Evolutionary conservation across 2,329 filamentous ascomycete species (phyloP).

Genomic region (Teratosphaeriaceae sp.): DNA sequence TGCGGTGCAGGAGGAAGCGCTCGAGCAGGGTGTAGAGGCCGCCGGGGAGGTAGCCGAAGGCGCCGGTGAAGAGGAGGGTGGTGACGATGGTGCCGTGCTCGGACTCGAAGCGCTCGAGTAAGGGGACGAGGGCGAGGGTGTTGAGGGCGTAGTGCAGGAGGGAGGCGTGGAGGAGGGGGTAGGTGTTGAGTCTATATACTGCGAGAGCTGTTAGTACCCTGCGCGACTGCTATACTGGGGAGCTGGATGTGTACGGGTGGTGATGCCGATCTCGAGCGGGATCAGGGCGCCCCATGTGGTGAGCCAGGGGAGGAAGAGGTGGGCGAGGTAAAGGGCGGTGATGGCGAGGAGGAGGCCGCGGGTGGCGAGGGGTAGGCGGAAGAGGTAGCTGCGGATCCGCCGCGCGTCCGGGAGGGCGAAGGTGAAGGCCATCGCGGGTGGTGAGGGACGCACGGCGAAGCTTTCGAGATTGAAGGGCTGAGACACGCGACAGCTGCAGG

Average conservation of each 20-base stretch:
- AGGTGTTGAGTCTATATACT: slow-evolving; percentile 94
- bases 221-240: neutral
- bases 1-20: slow-evolving; percentile 60
- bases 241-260: slow-evolving; percentile 54
- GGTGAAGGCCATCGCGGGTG: slow-evolving; percentile 44
- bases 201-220: slow-evolving; percentile 12
- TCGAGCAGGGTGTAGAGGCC: slow-evolving; percentile 75
- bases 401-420: slow-evolving; percentile 60
- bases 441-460: neutral
- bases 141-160: slow-evolving; percentile 79
- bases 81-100: slow-evolving; percentile 88
- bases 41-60: slow-evolving; percentile 58
- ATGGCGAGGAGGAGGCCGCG: slow-evolving; percentile 62
- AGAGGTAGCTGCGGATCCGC: slow-evolving; percentile 71
- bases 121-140: slow-evolving; percentile 70
- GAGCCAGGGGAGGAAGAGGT: slow-evolving; percentile 65
- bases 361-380: slow-evolving; percentile 84
- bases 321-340: slow-evolving; percentile 60
- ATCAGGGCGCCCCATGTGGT: slow-evolving; percentile 71
- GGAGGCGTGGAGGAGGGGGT: slow-evolving; percentile 76
- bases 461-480: too few species aligned
- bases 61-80: slow-evolving; percentile 82
- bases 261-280: slow-evolving; percentile 66
- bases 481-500: too few species aligned
- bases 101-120: slow-evolving; percentile 87